These are phyloP conservation scores for Metschnikowia arizonensis DNA, from an alignment of 805 yeast species.

Conservation along the genomic window DNA sequence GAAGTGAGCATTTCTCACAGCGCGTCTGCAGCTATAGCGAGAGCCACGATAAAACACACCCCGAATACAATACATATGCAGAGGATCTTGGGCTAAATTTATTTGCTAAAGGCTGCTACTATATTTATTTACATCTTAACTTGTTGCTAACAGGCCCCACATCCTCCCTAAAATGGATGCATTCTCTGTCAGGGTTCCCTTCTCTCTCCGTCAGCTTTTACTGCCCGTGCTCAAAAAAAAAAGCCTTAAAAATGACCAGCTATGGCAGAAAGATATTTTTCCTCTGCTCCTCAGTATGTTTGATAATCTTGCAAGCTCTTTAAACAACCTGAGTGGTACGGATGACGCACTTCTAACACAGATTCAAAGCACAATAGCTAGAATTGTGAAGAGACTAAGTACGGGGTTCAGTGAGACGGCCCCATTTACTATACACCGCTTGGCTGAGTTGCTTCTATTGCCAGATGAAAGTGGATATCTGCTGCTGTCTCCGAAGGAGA, in stretches of 20 bases:
- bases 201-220: slow-evolving; percentile 7
- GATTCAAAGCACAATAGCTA: slow-evolving; percentile 5
- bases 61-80: neutral
- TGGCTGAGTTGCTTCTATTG: slow-evolving; percentile 15
- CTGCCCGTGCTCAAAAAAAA: slow-evolving; percentile 11
- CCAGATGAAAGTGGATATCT: slow-evolving; percentile 16
- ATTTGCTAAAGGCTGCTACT: neutral
- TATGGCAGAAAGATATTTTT: slow-evolving; percentile 10
- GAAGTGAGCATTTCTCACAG: neutral
- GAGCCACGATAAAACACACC: neutral
- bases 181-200: neutral
- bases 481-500: slow-evolving; percentile 11
- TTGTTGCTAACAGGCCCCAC: neutral
- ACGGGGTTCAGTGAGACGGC: slow-evolving; percentile 25
- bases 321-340: slow-evolving; percentile 7
- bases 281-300: slow-evolving; percentile 9
- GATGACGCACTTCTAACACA: slow-evolving; percentile 11
- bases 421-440: slow-evolving; percentile 18
- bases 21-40: slow-evolving; percentile 1
- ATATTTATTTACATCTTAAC: neutral
- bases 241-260: slow-evolving; percentile 13
- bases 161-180: neutral
- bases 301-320: slow-evolving; percentile 7
- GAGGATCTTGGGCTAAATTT: neutral
- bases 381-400: slow-evolving; percentile 17